Percentiles rank a stretch among this genome's conserved stretches.
Conservation (phyloP, 495 filamentous ascomycete genomes). For the Podospora fimiseda region DNA sequence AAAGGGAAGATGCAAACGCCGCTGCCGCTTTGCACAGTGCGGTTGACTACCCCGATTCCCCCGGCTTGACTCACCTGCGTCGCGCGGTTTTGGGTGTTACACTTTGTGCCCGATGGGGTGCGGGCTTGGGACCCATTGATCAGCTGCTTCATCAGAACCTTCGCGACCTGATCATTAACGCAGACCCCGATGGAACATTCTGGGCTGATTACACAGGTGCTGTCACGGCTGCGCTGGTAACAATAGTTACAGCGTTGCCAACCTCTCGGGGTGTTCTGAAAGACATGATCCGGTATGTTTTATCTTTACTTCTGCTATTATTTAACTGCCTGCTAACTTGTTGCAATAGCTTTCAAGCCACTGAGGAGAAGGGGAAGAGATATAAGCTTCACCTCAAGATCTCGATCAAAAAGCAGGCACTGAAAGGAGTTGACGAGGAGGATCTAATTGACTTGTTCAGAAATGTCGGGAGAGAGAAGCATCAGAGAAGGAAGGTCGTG, state of each 20-base stretch:
- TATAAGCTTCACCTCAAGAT: conserved; percentile 27
- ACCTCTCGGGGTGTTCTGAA: conserved; percentile 15
- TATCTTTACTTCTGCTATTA: not conserved
- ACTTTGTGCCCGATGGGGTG: conserved; percentile 72
- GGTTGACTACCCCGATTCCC: conserved; percentile 58
- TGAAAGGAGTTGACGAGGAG: conserved; percentile 18
- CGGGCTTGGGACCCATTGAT: conserved; percentile 50
- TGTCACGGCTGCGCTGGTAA: conserved; percentile 29
- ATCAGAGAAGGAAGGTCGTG: conserved; percentile 21
- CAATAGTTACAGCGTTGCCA: conserved; percentile 30
- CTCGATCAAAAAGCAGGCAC: conserved; percentile 18
- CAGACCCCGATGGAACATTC: conserved; percentile 30
- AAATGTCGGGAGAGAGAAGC: conserved; percentile 21
- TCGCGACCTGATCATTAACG: conserved; percentile 25
- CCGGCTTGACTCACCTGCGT: conserved; percentile 66
- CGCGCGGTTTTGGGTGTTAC: conserved; percentile 66
- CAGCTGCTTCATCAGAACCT: conserved; percentile 34
- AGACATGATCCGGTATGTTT: conserved; percentile 28
- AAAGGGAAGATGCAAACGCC: conserved; percentile 46
- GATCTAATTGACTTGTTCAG: conserved; percentile 27
- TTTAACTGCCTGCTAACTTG: not conserved
- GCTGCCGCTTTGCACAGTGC: conserved; percentile 67
- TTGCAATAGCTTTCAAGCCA: conserved; percentile 23
- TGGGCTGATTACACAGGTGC: conserved; percentile 43
- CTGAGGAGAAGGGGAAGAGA: conserved; percentile 20